phyloP scores from a whole-genome alignment of 176 grass and related monocot species.

The Eleusine coracana region DNA sequence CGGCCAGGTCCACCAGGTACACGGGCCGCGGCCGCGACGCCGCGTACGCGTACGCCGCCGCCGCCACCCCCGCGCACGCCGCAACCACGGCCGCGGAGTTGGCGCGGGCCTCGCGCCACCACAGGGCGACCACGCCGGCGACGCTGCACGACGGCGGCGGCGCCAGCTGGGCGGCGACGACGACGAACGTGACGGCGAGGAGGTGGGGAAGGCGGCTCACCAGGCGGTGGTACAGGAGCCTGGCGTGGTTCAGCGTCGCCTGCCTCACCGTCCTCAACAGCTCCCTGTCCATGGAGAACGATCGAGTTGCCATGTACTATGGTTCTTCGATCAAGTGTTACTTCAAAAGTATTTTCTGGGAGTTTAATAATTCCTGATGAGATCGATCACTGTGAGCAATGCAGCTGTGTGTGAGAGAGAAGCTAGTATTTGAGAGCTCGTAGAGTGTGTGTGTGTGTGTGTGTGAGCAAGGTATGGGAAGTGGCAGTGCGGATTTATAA shows the following conservation, averaged over 20 bases:
- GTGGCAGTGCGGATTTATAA: slow-evolving; percentile 33
- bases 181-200: slow-evolving; percentile 37
- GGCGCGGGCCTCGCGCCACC: slow-evolving; percentile 7
- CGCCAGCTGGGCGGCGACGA: slow-evolving; percentile 5
- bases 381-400: background rate
- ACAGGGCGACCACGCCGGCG: background rate
- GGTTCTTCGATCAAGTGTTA: background rate
- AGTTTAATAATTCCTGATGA: background rate
- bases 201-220: slow-evolving; percentile 36
- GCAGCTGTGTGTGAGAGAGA: background rate
- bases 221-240: slow-evolving; percentile 42
- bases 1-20: slow-evolving; percentile 54
- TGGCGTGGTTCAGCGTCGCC: slow-evolving; percentile 43
- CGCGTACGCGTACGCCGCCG: slow-evolving; percentile 37
- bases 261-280: slow-evolving; percentile 44
- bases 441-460: background rate
- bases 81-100: background rate
- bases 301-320: background rate
- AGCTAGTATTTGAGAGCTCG: too few relatives aligned
- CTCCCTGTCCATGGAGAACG: slow-evolving; percentile 32
- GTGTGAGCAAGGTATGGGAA: background rate
- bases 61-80: background rate
- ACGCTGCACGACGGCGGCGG: background rate
- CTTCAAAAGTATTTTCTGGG: background rate
- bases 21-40: slow-evolving; percentile 44